phyloP scores from a whole-genome alignment of 2,329 filamentous ascomycete species.

The Penicillium olsonii region DNA sequence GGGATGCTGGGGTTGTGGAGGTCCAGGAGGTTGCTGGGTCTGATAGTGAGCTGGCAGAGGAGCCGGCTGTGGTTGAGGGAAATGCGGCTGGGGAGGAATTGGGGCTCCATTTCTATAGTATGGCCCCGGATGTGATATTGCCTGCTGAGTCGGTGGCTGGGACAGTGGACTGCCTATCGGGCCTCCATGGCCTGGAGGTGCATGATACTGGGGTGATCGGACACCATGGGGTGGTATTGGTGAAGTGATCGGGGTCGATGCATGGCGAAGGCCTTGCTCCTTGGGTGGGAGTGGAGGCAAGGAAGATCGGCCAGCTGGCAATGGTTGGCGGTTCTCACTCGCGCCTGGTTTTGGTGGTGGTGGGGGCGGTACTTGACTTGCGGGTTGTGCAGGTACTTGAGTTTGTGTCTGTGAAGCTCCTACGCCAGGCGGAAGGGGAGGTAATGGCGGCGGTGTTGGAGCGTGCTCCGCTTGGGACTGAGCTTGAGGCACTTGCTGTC shows the following conservation, averaged over 20 bases:
- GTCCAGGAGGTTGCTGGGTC: slow-evolving; percentile 21
- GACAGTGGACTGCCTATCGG: slow-evolving; percentile 1
- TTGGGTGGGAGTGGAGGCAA: slow-evolving; percentile 44
- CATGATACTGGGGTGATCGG: slow-evolving; percentile 26
- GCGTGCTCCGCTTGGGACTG: slow-evolving; percentile 25
- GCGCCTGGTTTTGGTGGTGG: slow-evolving; percentile 41
- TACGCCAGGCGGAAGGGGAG: slow-evolving; percentile 69
- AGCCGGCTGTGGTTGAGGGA: background rate
- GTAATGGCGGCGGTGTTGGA: slow-evolving; percentile 65
- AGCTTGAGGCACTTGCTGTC: slow-evolving; percentile 45
- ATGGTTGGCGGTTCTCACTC: slow-evolving; percentile 16
- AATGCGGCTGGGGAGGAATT: background rate
- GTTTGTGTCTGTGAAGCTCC: slow-evolving; percentile 42
- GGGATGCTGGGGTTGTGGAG: slow-evolving; percentile 35
- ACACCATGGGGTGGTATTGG: slow-evolving; percentile 12
- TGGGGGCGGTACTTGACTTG: slow-evolving; percentile 31
- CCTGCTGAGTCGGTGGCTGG: slow-evolving; percentile 4
- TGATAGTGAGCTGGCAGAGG: background rate
- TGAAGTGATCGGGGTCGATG: slow-evolving; percentile 9
- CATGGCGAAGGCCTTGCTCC: slow-evolving; percentile 24
- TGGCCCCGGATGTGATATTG: slow-evolving; percentile 7
- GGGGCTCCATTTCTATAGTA: slow-evolving; percentile 8
- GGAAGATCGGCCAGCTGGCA: slow-evolving; percentile 28
- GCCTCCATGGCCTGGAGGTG: slow-evolving; percentile 1
- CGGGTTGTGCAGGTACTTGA: slow-evolving; percentile 24